A percentile compares a stretch with the other conserved stretches of the same genome.
These are phyloP conservation scores for Suhomyces kilbournensis DNA, from an alignment of 805 yeast species.

Conservation along the genomic window DNA sequence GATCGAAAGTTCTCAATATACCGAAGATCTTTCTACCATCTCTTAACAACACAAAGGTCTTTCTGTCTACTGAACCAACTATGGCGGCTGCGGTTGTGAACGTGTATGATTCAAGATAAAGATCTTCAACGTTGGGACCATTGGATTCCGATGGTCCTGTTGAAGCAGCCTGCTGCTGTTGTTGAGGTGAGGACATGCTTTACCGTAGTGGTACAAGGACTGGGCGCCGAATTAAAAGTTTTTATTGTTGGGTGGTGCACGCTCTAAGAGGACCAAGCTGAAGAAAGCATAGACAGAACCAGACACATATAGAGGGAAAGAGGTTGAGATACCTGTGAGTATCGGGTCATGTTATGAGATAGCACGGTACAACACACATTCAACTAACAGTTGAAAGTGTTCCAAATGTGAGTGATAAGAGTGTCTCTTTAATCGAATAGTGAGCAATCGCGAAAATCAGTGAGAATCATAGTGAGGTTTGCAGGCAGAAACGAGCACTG, in stretches of 20 bases:
- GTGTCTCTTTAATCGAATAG: background rate
- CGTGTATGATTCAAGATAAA: constrained; percentile 75
- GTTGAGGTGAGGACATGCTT: constrained; percentile 1
- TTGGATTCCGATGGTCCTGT: constrained; percentile 3
- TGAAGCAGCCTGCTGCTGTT: constrained; percentile 3
- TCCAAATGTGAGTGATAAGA: background rate
- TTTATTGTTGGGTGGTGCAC: constrained; percentile 2
- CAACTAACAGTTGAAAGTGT: background rate
- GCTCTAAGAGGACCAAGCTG: background rate
- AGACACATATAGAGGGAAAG: background rate
- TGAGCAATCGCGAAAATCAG: background rate
- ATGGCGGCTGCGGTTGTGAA: constrained; percentile 90
- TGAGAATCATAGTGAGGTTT: background rate
- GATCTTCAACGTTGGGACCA: constrained; percentile 45
- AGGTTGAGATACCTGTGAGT: background rate
- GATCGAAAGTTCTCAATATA: constrained; percentile 90
- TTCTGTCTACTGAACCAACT: constrained; percentile 79
- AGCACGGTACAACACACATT: background rate
- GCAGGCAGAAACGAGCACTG: too few relatives aligned
- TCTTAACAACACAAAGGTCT: constrained; percentile 78
- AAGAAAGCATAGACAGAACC: background rate
- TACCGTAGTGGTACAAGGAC: background rate
- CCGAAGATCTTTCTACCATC: constrained; percentile 91
- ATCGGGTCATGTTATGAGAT: background rate
- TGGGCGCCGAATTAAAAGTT: constrained; percentile 3